Evolutionary conservation across 768 basidiomycete genomes (phyloP).

Genomic region (Phlegmacium glaucopus): DNA sequence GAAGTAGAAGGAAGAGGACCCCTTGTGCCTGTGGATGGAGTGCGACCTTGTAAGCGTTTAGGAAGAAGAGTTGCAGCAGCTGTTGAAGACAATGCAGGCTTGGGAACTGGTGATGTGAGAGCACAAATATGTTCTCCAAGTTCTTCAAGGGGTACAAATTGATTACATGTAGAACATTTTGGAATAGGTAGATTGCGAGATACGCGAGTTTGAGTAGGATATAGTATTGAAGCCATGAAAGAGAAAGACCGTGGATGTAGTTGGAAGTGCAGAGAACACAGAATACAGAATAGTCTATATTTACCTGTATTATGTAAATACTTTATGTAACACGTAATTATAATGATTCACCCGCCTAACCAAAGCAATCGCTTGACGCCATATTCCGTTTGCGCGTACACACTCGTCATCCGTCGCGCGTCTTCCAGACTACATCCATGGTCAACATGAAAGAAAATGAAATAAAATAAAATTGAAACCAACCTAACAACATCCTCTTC

Average conservation of each 20-base stretch:
- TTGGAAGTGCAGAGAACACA: no score
- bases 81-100: conserved; percentile 36
- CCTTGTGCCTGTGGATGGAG: conserved; percentile 19
- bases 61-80: conserved; percentile 46
- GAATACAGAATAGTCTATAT: no score
- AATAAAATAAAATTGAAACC: conserved; percentile 19
- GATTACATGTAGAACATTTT: conserved; percentile 78
- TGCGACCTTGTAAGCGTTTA: conserved; percentile 44
- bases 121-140: conserved; percentile 80
- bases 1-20: conserved; percentile 15
- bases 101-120: conserved; percentile 43
- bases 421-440: conserved; percentile 58
- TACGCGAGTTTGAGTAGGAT: conserved; percentile 36
- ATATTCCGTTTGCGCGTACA: conserved; percentile 92
- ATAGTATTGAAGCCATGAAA: conserved; percentile 17
- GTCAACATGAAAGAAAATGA: conserved; percentile 3
- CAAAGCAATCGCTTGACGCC: conserved; percentile 88
- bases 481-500: conserved; percentile 81
- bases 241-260: background rate
- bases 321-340: no score
- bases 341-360: conserved; percentile 62
- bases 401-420: conserved; percentile 79
- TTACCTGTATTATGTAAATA: no score
- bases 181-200: conserved; percentile 79
- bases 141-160: conserved; percentile 64